Evolutionary conservation across 2,329 filamentous ascomycete species (phyloP).

Genomic region (Phaeomoniella chlamydospora): DNA sequence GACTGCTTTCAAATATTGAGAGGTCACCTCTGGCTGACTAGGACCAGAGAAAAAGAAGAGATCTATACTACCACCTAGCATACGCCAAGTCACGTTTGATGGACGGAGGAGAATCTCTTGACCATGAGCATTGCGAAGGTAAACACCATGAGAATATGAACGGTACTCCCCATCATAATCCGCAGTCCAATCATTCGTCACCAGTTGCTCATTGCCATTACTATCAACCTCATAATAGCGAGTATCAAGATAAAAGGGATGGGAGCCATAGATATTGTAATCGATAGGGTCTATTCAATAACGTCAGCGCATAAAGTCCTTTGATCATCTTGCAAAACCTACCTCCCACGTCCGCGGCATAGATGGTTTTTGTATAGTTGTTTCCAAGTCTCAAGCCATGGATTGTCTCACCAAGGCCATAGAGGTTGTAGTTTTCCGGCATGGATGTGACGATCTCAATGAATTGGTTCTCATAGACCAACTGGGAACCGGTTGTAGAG

Average conservation of each 20-base stretch:
- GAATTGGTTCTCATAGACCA: slow-evolving; percentile 67
- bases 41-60: slow-evolving; percentile 69
- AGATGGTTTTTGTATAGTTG: slow-evolving; percentile 56
- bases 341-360: slow-evolving; percentile 50
- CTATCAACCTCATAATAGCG: slow-evolving; percentile 50
- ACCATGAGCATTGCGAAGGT: slow-evolving; percentile 60
- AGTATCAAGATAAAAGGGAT: slow-evolving; percentile 69
- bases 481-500: slow-evolving; percentile 44
- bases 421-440: slow-evolving; percentile 59
- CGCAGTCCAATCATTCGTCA: slow-evolving; percentile 34
- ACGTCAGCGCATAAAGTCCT: neutral
- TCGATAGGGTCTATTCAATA: slow-evolving; percentile 34
- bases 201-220: slow-evolving; percentile 34
- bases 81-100: slow-evolving; percentile 55
- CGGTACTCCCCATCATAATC: slow-evolving; percentile 38
- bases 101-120: slow-evolving; percentile 56
- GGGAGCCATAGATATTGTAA: slow-evolving; percentile 58
- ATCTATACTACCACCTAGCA: slow-evolving; percentile 63
- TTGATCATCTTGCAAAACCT: neutral
- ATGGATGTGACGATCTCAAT: slow-evolving; percentile 55
- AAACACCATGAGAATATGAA: slow-evolving; percentile 62
- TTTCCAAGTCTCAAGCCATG: slow-evolving; percentile 57
- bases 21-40: slow-evolving; percentile 51
- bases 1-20: slow-evolving; percentile 55
- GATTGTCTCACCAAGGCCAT: slow-evolving; percentile 61